Evolutionary conservation across 2,329 filamentous ascomycete species (phyloP).

Genomic region (Diaporthe nobilis): DNA sequence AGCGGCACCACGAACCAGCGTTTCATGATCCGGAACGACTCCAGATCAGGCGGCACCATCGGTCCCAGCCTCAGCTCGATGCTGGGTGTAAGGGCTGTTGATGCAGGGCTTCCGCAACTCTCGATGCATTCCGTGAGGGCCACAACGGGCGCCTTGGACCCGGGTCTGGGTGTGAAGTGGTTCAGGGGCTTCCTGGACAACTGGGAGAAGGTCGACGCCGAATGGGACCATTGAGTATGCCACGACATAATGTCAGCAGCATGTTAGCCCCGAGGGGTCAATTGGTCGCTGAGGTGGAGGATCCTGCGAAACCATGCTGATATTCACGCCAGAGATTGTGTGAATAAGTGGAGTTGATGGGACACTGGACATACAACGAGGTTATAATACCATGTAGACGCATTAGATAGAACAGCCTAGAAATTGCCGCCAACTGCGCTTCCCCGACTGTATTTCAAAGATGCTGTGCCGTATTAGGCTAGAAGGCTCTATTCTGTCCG

Average conservation of each 20-base stretch:
- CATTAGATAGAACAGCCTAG: constrained; percentile 5
- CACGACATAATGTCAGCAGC: background rate
- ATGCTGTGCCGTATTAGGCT: background rate
- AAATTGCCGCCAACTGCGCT: background rate
- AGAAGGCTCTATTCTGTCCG: too few relatives aligned
- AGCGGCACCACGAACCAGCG: constrained; percentile 80
- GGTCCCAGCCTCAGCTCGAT: constrained; percentile 88
- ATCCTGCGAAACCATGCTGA: background rate
- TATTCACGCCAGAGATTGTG: background rate
- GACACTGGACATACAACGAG: background rate
- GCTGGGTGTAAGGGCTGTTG: constrained; percentile 86
- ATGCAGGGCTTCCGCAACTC: constrained; percentile 90
- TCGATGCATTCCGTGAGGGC: constrained; percentile 96
- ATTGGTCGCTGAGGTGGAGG: background rate
- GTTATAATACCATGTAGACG: constrained; percentile 8
- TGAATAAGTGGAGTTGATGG: background rate
- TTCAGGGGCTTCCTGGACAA: constrained; percentile 92
- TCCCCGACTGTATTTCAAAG: too few relatives aligned
- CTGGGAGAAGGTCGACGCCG: constrained; percentile 86
- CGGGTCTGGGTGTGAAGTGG: constrained; percentile 87
- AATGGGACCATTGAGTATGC: constrained; percentile 69
- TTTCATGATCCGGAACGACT: constrained; percentile 97
- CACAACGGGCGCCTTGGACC: constrained; percentile 87
- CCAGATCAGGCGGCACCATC: constrained; percentile 91
- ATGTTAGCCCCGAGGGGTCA: background rate